phyloP scores from a whole-genome alignment of 192 early-diverging fungal species.

The Rhizoclosmatium globosum region DNA sequence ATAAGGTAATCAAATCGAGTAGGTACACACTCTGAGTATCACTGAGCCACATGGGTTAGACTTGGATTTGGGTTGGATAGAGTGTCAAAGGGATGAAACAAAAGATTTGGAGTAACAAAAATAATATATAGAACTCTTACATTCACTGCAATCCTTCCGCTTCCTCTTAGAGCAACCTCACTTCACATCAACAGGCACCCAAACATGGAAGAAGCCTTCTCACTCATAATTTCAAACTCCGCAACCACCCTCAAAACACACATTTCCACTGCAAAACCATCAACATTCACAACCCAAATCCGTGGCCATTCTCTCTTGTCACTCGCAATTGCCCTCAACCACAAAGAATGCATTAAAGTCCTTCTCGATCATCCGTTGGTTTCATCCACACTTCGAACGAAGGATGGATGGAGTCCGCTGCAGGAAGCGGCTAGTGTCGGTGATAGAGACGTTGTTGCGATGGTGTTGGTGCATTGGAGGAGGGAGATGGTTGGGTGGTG shows the following conservation, averaged over 20 bases:
- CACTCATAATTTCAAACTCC: too few species aligned
- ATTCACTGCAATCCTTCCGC: too few species aligned
- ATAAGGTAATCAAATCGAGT: neutral
- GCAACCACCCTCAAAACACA: too few species aligned
- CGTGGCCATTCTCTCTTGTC: conserved; percentile 56
- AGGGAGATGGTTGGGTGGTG: conserved; percentile 49
- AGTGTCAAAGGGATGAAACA: too few species aligned
- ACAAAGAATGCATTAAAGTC: conserved; percentile 38
- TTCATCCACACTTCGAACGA: conserved; percentile 45
- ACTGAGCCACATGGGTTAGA: conserved; percentile 68
- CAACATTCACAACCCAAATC: too few species aligned
- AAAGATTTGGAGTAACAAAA: too few species aligned
- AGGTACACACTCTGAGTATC: conserved; percentile 74
- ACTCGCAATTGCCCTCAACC: conserved; percentile 53
- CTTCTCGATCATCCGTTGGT: conserved; percentile 48
- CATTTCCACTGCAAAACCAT: too few species aligned
- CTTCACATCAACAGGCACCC: too few species aligned
- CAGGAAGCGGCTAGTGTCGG: conserved; percentile 61
- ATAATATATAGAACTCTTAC: too few species aligned
- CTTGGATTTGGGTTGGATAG: too few species aligned
- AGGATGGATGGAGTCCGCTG: conserved; percentile 57
- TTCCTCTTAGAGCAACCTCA: too few species aligned
- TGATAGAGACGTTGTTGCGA: conserved; percentile 49
- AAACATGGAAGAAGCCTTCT: too few species aligned
- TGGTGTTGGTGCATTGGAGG: conserved; percentile 34